These are phyloP conservation scores for Tuber aestivum DNA, from an alignment of 495 filamentous ascomycete genomes.

Conservation along the genomic window DNA sequence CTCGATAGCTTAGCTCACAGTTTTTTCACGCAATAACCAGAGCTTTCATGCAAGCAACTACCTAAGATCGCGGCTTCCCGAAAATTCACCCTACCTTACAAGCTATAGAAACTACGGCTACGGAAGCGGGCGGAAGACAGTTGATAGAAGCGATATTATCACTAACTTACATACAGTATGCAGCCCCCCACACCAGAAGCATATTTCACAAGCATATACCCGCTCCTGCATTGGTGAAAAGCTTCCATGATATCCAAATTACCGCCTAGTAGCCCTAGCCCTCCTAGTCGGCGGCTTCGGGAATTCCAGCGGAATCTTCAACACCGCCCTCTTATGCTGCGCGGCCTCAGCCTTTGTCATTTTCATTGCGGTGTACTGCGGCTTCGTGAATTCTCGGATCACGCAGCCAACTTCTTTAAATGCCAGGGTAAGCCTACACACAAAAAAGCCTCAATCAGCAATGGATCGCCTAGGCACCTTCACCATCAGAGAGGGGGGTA, in stretches of 20 bases:
- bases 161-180: background rate
- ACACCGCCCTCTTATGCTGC: conserved; percentile 58
- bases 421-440: conserved; percentile 53
- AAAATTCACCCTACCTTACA: background rate
- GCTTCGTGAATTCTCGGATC: conserved; percentile 49
- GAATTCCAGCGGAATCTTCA: conserved; percentile 76
- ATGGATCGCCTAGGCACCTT: conserved; percentile 44
- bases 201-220: background rate
- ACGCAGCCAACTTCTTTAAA: conserved; percentile 79
- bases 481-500: conserved; percentile 9
- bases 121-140: background rate
- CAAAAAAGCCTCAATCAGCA: conserved; percentile 7
- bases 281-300: conserved; percentile 53
- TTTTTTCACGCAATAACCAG: background rate
- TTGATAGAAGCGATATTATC: background rate
- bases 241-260: background rate
- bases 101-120: background rate
- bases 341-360: conserved; percentile 57
- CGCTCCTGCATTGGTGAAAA: background rate
- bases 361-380: conserved; percentile 47
- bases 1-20: background rate
- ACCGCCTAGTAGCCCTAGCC: conserved; percentile 18
- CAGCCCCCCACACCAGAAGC: background rate
- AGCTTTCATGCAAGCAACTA: background rate
- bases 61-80: background rate